Conservation (phyloP, 1,284 basidiomycete species). For the Butyriboletus appendiculatus region DNA sequence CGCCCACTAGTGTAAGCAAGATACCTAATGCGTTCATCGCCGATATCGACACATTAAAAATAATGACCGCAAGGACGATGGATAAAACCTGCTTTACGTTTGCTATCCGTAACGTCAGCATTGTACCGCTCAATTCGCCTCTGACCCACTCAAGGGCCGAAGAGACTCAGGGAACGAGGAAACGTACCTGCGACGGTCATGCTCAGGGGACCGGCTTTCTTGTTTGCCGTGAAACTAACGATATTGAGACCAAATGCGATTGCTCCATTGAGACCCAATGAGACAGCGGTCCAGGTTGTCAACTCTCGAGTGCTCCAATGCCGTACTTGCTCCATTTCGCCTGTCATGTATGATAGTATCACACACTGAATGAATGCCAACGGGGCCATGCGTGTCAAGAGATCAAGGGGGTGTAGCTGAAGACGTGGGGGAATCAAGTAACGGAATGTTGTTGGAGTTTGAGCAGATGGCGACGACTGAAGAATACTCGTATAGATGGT, state of each 20-base stretch:
- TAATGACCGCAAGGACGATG: slow-evolving; percentile 77
- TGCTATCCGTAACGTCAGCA: slow-evolving; percentile 43
- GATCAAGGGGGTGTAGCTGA: slow-evolving; percentile 80
- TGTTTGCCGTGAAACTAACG: slow-evolving; percentile 91
- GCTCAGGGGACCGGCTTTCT: slow-evolving; percentile 80
- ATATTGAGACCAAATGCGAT: slow-evolving; percentile 92
- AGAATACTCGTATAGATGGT: slow-evolving; percentile 88
- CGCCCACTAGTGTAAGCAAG: slow-evolving; percentile 77
- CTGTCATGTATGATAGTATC: slow-evolving; percentile 70
- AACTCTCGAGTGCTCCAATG: slow-evolving; percentile 53
- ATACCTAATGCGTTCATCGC: slow-evolving; percentile 81
- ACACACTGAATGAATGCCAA: slow-evolving; percentile 88
- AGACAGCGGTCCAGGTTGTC: slow-evolving; percentile 49
- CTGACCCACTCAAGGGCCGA: background rate
- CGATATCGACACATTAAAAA: slow-evolving; percentile 84
- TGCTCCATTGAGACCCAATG: slow-evolving; percentile 74
- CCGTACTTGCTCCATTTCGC: slow-evolving; percentile 72
- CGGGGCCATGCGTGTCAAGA: slow-evolving; percentile 83
- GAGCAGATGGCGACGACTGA: slow-evolving; percentile 45
- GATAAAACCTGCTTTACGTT: slow-evolving; percentile 96
- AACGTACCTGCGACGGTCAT: slow-evolving; percentile 84
- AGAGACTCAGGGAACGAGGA: background rate
- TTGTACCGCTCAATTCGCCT: background rate
- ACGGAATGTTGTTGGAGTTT: slow-evolving; percentile 16
- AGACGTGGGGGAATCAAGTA: slow-evolving; percentile 47